phyloP scores from a whole-genome alignment of 495 filamentous ascomycete genomes.

The Chaetomidium leptoderma region DNA sequence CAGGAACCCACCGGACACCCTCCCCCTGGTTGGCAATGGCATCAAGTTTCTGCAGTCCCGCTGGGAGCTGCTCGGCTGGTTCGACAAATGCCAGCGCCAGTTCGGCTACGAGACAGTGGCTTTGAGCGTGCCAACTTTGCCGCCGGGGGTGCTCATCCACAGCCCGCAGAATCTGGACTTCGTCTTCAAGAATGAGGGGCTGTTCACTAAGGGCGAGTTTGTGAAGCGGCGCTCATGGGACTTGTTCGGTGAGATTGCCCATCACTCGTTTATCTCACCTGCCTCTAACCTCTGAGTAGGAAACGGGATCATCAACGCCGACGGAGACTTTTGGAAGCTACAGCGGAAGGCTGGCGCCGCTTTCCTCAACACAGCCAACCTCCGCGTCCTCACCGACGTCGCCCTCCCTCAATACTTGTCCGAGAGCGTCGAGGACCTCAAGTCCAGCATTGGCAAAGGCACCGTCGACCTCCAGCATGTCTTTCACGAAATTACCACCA shows the following conservation, averaged over 20 bases:
- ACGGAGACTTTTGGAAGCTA: constrained; percentile 56
- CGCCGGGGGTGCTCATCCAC: constrained; percentile 56
- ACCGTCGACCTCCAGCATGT: constrained; percentile 50
- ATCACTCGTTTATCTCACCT: neutral
- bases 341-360: constrained; percentile 56
- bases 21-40: constrained; percentile 56
- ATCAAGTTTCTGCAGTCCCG: constrained; percentile 53
- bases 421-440: constrained; percentile 38
- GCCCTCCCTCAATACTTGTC: constrained; percentile 49
- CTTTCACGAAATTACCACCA: constrained; percentile 57
- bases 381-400: constrained; percentile 52
- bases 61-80: constrained; percentile 56
- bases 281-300: constrained; percentile 31
- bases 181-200: constrained; percentile 54
- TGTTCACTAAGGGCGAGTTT: constrained; percentile 56
- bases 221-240: constrained; percentile 56
- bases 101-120: constrained; percentile 54
- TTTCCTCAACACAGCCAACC: constrained; percentile 54
- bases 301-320: constrained; percentile 60
- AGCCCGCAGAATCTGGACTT: constrained; percentile 56
- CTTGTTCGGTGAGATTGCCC: constrained; percentile 45
- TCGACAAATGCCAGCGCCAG: constrained; percentile 49
- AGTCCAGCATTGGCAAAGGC: constrained; percentile 16
- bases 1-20: constrained; percentile 51
- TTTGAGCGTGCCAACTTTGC: constrained; percentile 53